Evolutionary conservation across 495 filamentous ascomycete species (phyloP), one percentile per base, ranked within the genome.

Genomic region (Penicillium silybi): DNA sequence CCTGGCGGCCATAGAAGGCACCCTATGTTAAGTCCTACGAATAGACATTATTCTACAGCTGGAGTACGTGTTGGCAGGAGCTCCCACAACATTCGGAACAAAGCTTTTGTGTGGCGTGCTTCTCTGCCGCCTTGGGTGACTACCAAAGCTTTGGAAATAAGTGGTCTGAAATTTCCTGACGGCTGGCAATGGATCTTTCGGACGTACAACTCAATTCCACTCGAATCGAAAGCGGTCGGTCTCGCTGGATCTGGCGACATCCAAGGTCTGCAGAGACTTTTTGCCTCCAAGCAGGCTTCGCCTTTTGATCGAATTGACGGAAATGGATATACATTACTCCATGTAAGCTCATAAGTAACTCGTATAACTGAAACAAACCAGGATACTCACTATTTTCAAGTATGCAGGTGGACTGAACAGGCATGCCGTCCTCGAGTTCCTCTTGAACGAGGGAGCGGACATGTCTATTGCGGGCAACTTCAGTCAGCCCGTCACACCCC

Each of bases 161-260:
- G 23, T 25, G 29, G 39, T 11, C 37, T 40, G 20, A 48, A 25
- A 48, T 16, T 19, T n/a, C 46, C 46, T 19, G 10, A 16, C 32
- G 47, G 47, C 6, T 50, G 47, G 47, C 6, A 49, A 4, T 50
- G 47, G 47, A 27, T 11, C n/a, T 9, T 50, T 32, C 35, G 47
- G 41, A 26, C 32, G 9, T 50, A 50, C 38, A 50, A 50, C n/a
- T 29, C 11, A 19, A 22, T 18, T 42, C 23, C 38, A 15, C 19
- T 44, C 8, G 23, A 27, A 20, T 44, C 23, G 20, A 15, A 25
- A 23, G 19, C 23, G 41, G 23, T 41, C 17, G 4, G 7, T 20
- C 16, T 18, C 19, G 16, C 39, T 11, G 13, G 6, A 6, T 25
- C n/a, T n/a, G 18, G 38, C 17, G 15, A 23, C 1, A 18, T 50